Percentiles rank a stretch among this genome's conserved stretches.
These are phyloP conservation scores for Lunasporangiospora selenospora DNA, from an alignment of 192 early-diverging fungal species.

Conservation along the genomic window DNA sequence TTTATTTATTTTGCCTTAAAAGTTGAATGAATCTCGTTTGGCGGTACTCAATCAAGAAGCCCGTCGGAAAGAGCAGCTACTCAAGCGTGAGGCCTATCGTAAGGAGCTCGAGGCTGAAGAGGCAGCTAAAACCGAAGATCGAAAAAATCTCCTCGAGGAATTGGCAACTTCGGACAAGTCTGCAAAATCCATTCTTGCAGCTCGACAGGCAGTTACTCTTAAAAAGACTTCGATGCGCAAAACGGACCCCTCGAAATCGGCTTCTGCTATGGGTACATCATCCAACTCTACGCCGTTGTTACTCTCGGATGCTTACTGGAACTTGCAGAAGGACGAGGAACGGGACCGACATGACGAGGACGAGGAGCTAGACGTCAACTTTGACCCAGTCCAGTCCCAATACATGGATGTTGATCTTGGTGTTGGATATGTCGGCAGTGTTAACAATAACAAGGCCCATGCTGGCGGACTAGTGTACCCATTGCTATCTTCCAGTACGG, in stretches of 20 bases:
- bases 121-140: slow-evolving; percentile 67
- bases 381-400: slow-evolving; percentile 40
- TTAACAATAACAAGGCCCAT: slow-evolving; percentile 50
- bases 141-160: slow-evolving; percentile 76
- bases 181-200: slow-evolving; percentile 51
- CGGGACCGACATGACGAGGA: slow-evolving; percentile 29
- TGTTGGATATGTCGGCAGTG: slow-evolving; percentile 44
- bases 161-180: slow-evolving; percentile 63
- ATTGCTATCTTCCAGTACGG: slow-evolving; percentile 34
- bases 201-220: slow-evolving; percentile 50
- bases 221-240: slow-evolving; percentile 58
- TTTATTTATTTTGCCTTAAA: slow-evolving; percentile 15
- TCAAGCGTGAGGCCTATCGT: slow-evolving; percentile 72
- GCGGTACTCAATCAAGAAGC: slow-evolving; percentile 55
- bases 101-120: slow-evolving; percentile 76
- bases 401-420: slow-evolving; percentile 47
- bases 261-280: not conserved
- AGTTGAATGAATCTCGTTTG: slow-evolving; percentile 65
- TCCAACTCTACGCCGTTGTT: too few relatives aligned
- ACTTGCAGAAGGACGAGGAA: slow-evolving; percentile 21
- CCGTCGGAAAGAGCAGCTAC: slow-evolving; percentile 55
- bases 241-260: slow-evolving; percentile 13
- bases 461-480: slow-evolving; percentile 43
- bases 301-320: slow-evolving; percentile 36
- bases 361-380: slow-evolving; percentile 14